phyloP scores from a whole-genome alignment of 208 protist species.

The Wallacemonas sp. region DNA sequence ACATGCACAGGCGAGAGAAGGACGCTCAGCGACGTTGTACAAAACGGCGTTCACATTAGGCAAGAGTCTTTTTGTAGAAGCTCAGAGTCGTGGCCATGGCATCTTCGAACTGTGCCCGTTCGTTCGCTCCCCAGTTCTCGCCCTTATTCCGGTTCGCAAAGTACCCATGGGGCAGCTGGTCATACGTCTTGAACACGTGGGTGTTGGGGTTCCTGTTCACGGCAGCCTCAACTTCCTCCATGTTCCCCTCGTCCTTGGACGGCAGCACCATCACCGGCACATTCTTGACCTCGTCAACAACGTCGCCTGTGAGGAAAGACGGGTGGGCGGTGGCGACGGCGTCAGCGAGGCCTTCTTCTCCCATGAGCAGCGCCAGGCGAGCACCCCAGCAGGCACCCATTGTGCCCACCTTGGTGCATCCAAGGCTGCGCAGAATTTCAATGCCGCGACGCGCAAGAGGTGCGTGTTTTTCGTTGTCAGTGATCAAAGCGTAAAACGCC shows the following conservation, averaged over 20 bases:
- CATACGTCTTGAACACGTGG: slow-evolving; percentile 41
- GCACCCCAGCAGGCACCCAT: slow-evolving; percentile 71
- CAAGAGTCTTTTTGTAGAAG: slow-evolving; percentile 40
- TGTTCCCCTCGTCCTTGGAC: slow-evolving; percentile 47
- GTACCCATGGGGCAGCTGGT: slow-evolving; percentile 52
- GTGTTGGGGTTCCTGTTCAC: slow-evolving; percentile 27
- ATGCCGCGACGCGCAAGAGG: slow-evolving; percentile 26
- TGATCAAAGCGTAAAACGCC: slow-evolving; percentile 19
- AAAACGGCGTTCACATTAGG: no score
- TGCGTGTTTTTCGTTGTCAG: slow-evolving; percentile 23
- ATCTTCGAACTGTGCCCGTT: slow-evolving; percentile 27
- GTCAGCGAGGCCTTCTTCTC: slow-evolving; percentile 26
- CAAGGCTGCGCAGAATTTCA: slow-evolving; percentile 39
- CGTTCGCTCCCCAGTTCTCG: slow-evolving; percentile 23
- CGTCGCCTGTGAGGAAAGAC: slow-evolving; percentile 19
- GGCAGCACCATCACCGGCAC: slow-evolving; percentile 40
- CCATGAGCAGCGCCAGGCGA: slow-evolving; percentile 24
- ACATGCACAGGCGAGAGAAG: no score
- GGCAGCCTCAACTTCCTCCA: slow-evolving; percentile 36
- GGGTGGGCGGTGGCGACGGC: slow-evolving; percentile 42
- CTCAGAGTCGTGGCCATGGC: slow-evolving; percentile 22
- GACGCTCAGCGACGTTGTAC: no score
- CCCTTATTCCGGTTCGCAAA: slow-evolving; percentile 44
- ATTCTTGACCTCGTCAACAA: slow-evolving; percentile 17
- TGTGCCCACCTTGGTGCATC: slow-evolving; percentile 36